Base-by-base conservation (phyloP, 805 yeast species). In the Candida yuanshanica region DNA sequence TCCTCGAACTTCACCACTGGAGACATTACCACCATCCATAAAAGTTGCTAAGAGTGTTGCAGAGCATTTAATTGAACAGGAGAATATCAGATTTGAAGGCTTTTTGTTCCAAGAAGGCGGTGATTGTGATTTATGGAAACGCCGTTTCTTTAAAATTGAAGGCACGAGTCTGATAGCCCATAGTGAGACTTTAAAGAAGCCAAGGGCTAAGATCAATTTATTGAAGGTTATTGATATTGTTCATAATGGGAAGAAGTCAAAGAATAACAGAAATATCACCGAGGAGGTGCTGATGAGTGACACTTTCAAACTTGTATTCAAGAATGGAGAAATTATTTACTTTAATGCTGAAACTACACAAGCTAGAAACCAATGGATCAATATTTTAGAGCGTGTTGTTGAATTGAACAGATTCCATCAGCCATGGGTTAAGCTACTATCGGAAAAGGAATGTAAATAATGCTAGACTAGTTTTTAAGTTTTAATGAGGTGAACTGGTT, bases 21-120 rank as follows among this genome's bases (percentile, higher is more conserved):
- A 86, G 57, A 64, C 74, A 7, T 69, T 86, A 42, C 95, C 95
- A 7, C 74, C 80, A 20, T 81, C 88, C 41, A 77, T 85, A 50
- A 70, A 70, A 39, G 63, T 75, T 37, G 79, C 79, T n/a, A 49
- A 60, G 11, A 65, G 62, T 11, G 68, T 74, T 47, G 58, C 72
- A 9, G 44, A 59, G 6, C 66, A 73, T 49, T 58, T 64, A 18
- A 53, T 54, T 14, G 56, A 55, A 25, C 72, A 68, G 39, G 54
- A 65, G 48, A 36, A 49, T 6, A 51, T 67, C 16, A 41, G 38
- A 2, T 65, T 66, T 53, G 82, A 83, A 56, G 97, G 97, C 0
- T 81, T 68, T 53, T 65, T 91, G 64, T 77, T 79, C 52, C 98
- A 90, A 63, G 87, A 83, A 55, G 98, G 98, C 16, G 97, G 97